phyloP scores from a whole-genome alignment of 1,139 yeast species.

The Candida albicans region DNA sequence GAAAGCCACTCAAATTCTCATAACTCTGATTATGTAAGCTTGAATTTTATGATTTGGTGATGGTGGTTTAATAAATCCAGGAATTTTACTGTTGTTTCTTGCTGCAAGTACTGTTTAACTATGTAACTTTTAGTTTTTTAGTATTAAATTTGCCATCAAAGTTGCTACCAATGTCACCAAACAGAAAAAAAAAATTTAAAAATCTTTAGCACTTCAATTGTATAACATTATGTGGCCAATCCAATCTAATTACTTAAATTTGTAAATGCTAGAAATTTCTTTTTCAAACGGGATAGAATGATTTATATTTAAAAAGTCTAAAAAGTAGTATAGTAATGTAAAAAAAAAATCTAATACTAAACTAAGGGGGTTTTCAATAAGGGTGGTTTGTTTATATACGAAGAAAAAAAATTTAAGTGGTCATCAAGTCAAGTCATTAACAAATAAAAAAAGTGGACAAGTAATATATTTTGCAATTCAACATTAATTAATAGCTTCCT shows the following conservation, averaged over 20 bases:
- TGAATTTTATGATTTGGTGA: background rate
- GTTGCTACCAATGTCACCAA: too few relatives aligned
- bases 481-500: too few relatives aligned
- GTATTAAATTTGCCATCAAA: background rate
- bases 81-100: too few relatives aligned
- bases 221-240: too few relatives aligned
- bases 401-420: background rate
- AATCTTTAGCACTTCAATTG: too few relatives aligned
- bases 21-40: too few relatives aligned
- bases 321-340: background rate
- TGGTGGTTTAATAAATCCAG: constrained; percentile 1
- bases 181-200: too few relatives aligned
- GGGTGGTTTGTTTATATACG: constrained; percentile 13
- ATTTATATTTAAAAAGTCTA: constrained; percentile 4
- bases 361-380: constrained; percentile 8
- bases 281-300: background rate
- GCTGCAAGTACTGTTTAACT: too few relatives aligned
- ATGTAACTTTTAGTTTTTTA: background rate
- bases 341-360: background rate
- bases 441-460: constrained; percentile 5
- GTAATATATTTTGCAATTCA: background rate
- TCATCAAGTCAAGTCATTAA: constrained; percentile 14
- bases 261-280: too few relatives aligned
- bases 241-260: too few relatives aligned
- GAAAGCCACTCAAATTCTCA: too few relatives aligned